Evolutionary conservation across 2,329 filamentous ascomycete genomes (phyloP).

Genomic region (Rhytidhysteron rufulum): DNA sequence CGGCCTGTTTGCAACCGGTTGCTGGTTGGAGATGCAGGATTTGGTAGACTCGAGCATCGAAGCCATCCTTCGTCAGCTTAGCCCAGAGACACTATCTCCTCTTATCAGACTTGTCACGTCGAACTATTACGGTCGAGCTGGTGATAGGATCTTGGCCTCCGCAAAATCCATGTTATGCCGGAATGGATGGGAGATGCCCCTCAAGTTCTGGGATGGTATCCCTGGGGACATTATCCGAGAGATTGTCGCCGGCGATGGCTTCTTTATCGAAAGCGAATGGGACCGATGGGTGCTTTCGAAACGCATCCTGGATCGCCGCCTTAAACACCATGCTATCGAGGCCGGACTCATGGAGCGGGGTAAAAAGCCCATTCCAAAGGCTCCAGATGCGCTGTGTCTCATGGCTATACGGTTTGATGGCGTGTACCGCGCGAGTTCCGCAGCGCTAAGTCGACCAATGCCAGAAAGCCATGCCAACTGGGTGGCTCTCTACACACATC

Average conservation of each 20-base stretch:
- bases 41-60: conserved; percentile 52
- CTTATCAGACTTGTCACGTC: conserved; percentile 52
- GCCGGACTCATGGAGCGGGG: conserved; percentile 45
- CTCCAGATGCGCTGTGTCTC: conserved; percentile 45
- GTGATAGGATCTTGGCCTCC: conserved; percentile 52
- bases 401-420: conserved; percentile 53
- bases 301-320: conserved; percentile 50
- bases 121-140: conserved; percentile 55
- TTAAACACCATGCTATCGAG: conserved; percentile 46
- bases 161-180: conserved; percentile 58
- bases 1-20: conserved; percentile 53
- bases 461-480: conserved; percentile 47
- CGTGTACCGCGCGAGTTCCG: conserved; percentile 46
- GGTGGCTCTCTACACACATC: conserved; percentile 50
- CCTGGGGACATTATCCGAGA: conserved; percentile 57
- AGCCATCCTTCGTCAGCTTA: conserved; percentile 54
- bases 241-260: conserved; percentile 56
- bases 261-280: conserved; percentile 57
- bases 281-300: conserved; percentile 55
- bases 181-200: conserved; percentile 55
- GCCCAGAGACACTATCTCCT: conserved; percentile 44
- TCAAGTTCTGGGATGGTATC: conserved; percentile 54
- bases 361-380: conserved; percentile 42
- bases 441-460: conserved; percentile 30
- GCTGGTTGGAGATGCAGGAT: conserved; percentile 57